Conservation (phyloP, 805 yeast species). For the Ogataea henricii region DNA sequence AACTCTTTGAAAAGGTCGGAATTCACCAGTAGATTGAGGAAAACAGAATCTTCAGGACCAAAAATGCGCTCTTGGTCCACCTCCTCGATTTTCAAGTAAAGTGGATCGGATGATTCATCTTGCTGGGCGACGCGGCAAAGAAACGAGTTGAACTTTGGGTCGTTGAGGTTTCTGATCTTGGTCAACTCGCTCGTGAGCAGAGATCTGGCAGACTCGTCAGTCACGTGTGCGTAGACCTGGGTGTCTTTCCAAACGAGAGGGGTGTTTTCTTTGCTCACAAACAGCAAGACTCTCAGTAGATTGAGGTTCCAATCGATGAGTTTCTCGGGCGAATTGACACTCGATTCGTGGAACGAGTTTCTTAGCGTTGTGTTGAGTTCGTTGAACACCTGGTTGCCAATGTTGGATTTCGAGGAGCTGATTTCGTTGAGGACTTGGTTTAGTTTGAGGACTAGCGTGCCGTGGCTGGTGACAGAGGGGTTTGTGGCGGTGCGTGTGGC, state of each 20-base stretch:
- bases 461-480: conserved; percentile 1
- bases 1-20: conserved; percentile 52
- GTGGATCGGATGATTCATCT: background rate
- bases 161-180: conserved; percentile 18
- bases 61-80: conserved; percentile 6
- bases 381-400: conserved; percentile 30
- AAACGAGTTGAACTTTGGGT: conserved; percentile 17
- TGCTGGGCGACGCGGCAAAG: conserved; percentile 15
- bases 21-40: conserved; percentile 41
- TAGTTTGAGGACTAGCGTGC: conserved; percentile 12
- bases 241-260: conserved; percentile 17
- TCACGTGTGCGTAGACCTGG: conserved; percentile 19
- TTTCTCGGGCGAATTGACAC: conserved; percentile 35
- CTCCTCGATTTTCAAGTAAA: conserved; percentile 1
- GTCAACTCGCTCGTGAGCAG: conserved; percentile 27
- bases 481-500: background rate
- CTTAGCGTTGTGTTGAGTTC: conserved; percentile 26
- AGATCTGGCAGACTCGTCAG: conserved; percentile 15
- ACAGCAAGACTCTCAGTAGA: conserved; percentile 49
- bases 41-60: conserved; percentile 18
- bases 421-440: conserved; percentile 23
- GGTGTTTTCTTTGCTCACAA: conserved; percentile 31
- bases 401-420: conserved; percentile 13
- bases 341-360: conserved; percentile 9
- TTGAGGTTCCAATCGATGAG: conserved; percentile 56